Base-by-base conservation (phyloP, 805 yeast species). In the Wilhelminamyces savonicus region DNA sequence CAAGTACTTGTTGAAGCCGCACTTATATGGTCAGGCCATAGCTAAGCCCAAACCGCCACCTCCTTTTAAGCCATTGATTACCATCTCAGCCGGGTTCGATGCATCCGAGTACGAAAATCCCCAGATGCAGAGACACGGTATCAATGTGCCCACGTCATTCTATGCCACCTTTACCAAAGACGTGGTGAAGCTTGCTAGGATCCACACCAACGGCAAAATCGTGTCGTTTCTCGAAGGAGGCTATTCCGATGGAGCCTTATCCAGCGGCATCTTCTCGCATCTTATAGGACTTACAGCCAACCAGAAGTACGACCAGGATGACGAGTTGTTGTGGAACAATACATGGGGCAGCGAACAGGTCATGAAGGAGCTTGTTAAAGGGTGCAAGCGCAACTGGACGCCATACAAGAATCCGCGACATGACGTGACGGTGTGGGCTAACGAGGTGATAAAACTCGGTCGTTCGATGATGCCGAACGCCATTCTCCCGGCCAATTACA, bases 31-130 rank as follows among this genome's bases (percentile, higher is more conserved):
- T 24, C 54, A 44, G 27, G 48, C 57, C 8, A 33, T 52, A 9
- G 30, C 34, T 12, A 49, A 57, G 34, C 66, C 64, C 14, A 36
- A 29, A 2, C 58, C 64, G 4, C 69, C 68, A 4, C 56, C 48
- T 6, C 53, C 59, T 1, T 62, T 59, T 43, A 62, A 60, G 36
- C 68, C 71, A 8, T 42, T 83, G 35, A 73, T 85, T 3, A 69
- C 80, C n/a, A 66, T 84, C 1, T 82, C 94, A 25, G 88, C 94
- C 0, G 95, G 95, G 2, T 85, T 84, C 50, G 95, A 84, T 56
- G 94, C 92, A 2, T 76, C 83, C 12, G 95, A 84, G 49, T 78
- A 71, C 52, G 95, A 84, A 48, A 78, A 77, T 34, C 74, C 74
- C n/a, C 73, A 78, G 28, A 85, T 84, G 94, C 94, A 84, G 54